Percentiles rank a stretch among this genome's conserved stretches.
Evolutionary conservation across 768 basidiomycete species (phyloP).

Genomic region (Agaricus blazei): DNA sequence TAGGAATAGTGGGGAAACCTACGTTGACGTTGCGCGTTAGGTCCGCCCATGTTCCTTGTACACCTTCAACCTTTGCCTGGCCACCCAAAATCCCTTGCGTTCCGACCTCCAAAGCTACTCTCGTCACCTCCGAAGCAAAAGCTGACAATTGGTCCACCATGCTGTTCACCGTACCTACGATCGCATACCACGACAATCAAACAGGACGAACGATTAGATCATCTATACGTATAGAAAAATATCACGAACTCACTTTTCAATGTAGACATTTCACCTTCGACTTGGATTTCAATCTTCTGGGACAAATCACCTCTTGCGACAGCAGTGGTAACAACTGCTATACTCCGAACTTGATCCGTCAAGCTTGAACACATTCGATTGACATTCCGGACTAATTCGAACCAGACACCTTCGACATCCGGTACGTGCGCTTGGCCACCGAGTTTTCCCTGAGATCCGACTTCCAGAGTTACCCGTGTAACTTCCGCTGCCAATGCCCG

Average conservation of each 20-base stretch:
- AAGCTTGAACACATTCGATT: slow-evolving; percentile 79
- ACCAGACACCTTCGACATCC: slow-evolving; percentile 91
- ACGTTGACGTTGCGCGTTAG: slow-evolving; percentile 90
- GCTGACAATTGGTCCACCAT: slow-evolving; percentile 91
- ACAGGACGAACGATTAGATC: neutral
- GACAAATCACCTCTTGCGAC: slow-evolving; percentile 90
- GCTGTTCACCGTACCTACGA: slow-evolving; percentile 70
- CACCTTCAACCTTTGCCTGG: slow-evolving; percentile 85
- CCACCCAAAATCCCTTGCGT: slow-evolving; percentile 89
- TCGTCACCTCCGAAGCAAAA: slow-evolving; percentile 78
- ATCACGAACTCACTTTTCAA: slow-evolving; percentile 44
- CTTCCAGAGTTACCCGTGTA: slow-evolving; percentile 78
- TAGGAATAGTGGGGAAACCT: slow-evolving; percentile 19
- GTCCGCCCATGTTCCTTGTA: slow-evolving; percentile 91
- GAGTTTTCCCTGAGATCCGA: slow-evolving; percentile 84
- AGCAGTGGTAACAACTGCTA: slow-evolving; percentile 81
- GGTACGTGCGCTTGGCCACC: slow-evolving; percentile 87
- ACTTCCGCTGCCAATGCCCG: slow-evolving; percentile 78
- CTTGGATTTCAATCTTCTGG: slow-evolving; percentile 89
- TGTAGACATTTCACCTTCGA: slow-evolving; percentile 81
- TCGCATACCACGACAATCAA: neutral
- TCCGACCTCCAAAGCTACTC: slow-evolving; percentile 85
- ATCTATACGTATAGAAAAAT: neutral
- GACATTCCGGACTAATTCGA: slow-evolving; percentile 74
- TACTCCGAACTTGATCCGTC: slow-evolving; percentile 79